Percentiles rank a stretch among this genome's conserved stretches.
phyloP scores from a whole-genome alignment of 768 basidiomycete genomes.

The Thelephora aurantiotincta region DNA sequence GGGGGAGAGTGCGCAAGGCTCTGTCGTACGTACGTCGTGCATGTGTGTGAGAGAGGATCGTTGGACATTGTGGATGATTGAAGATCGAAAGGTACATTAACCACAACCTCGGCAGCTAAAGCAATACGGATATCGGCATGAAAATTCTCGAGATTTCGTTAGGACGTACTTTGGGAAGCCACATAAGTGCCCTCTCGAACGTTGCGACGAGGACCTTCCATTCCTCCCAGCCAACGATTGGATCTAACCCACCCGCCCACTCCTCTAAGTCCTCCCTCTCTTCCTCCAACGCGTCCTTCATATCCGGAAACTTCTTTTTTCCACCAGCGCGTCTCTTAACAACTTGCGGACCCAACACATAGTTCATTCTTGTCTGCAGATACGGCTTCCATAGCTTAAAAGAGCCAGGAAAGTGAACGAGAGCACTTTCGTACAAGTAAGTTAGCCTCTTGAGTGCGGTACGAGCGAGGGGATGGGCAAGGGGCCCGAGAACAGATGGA shows the following conservation, averaged over 20 bases:
- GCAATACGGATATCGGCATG: background rate
- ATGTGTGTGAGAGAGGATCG: slow-evolving; percentile 74
- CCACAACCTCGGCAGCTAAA: slow-evolving; percentile 87
- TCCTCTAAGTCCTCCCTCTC: slow-evolving; percentile 66
- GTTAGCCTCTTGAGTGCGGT: slow-evolving; percentile 71
- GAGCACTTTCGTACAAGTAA: slow-evolving; percentile 89
- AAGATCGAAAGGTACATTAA: slow-evolving; percentile 85
- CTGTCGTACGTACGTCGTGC: slow-evolving; percentile 91
- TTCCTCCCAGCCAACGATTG: slow-evolving; percentile 89
- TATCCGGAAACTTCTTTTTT: slow-evolving; percentile 83
- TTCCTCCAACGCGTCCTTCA: slow-evolving; percentile 81
- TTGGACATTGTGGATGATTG: slow-evolving; percentile 79
- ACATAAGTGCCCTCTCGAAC: slow-evolving; percentile 90
- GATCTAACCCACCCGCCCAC: slow-evolving; percentile 81
- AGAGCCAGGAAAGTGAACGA: slow-evolving; percentile 73
- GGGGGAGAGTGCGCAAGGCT: slow-evolving; percentile 83
- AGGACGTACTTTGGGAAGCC: slow-evolving; percentile 70
- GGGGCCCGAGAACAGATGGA: slow-evolving; percentile 43
- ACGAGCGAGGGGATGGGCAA: slow-evolving; percentile 60
- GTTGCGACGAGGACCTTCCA: slow-evolving; percentile 82
- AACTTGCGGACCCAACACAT: slow-evolving; percentile 67
- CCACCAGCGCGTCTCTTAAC: slow-evolving; percentile 71
- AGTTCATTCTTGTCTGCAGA: slow-evolving; percentile 67
- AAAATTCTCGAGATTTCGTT: slow-evolving; percentile 1
- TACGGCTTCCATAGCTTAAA: slow-evolving; percentile 98